Percentiles rank a stretch among this genome's conserved stretches.
Conservation (phyloP, 2,329 filamentous ascomycete genomes). For the Nothophoma quercina region DNA sequence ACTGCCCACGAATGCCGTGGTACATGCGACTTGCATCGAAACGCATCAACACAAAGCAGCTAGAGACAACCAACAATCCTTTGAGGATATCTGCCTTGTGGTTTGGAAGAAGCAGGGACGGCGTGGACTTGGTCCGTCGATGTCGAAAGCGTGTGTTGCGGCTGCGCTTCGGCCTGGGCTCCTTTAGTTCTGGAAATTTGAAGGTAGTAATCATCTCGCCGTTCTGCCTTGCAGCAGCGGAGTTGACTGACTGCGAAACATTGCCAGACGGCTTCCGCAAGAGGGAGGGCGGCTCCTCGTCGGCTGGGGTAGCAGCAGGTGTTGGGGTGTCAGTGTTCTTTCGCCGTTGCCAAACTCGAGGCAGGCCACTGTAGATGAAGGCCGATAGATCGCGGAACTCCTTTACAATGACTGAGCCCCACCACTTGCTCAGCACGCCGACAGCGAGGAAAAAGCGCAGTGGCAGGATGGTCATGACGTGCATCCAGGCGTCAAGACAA, state of each 20-base stretch:
- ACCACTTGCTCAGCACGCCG: constrained; percentile 79
- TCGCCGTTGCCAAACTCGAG: constrained; percentile 76
- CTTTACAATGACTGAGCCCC: constrained; percentile 73
- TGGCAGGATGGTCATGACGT: constrained; percentile 94
- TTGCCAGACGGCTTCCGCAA: constrained; percentile 38
- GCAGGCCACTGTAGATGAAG: constrained; percentile 81
- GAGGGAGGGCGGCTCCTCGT: constrained; percentile 36
- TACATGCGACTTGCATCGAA: constrained; percentile 98
- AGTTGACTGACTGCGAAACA: constrained; percentile 21
- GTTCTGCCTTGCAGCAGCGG: constrained; percentile 35
- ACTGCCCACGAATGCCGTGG: constrained; percentile 94
- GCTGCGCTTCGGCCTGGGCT: constrained; percentile 35
- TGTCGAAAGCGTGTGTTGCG: constrained; percentile 59
- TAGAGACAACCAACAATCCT: constrained; percentile 85
- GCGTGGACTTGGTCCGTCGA: constrained; percentile 80
- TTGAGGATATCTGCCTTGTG: constrained; percentile 97
- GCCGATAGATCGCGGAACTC: constrained; percentile 75
- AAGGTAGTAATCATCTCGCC: constrained; percentile 31
- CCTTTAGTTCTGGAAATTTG: constrained; percentile 39
- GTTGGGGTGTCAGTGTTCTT: constrained; percentile 51
- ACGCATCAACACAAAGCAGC: constrained; percentile 83
- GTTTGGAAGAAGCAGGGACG: constrained; percentile 82
- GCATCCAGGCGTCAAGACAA: constrained; percentile 94
- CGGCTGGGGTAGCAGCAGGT: constrained; percentile 35
- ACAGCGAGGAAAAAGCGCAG: constrained; percentile 85